Base-by-base conservation (phyloP, 2,329 filamentous ascomycete genomes). In the Penicillium sp. region DNA sequence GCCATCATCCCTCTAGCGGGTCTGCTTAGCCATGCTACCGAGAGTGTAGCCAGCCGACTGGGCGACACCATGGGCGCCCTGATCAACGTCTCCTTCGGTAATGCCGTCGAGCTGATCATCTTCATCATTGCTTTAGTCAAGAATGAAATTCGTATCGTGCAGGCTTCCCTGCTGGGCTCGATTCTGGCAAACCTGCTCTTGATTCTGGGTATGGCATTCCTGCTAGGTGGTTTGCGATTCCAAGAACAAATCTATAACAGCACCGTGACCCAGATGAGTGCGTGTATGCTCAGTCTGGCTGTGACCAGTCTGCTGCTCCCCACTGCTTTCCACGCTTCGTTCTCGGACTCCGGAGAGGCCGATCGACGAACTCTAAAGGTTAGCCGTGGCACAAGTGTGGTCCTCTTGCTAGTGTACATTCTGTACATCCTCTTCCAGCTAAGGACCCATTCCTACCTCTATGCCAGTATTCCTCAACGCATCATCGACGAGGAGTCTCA, bases 221-320 rank as follows among this genome's bases (percentile, higher is more conserved):
- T 96, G 55, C 79, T 96, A 26, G 93, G 93, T 71, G 93, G 93
- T 65, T 80, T 97, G 57, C 88, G 92, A 64, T 97, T 87, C 76
- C 89, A 90, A 74, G 93, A 97, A 80, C 93, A 97, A 86, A 89
- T 97, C 64, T 97, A 97, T 80, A 97, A 97, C 79, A 95, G 88
- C 78, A 97, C 92, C 25, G 92, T 97, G 60, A 97, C 93, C 0
- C 93, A 97, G 75, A 97, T 97, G 92, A 97, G 92, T 74, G 93
- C 93, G 55, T 96, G 92, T 79, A 83, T 97, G 69, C 85, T 97
- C 68, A 96, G 92, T 81, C 78, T 97, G 76, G 93, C 91, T 72
- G 93, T 96, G 62, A 93, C 92, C 78, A 97, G 93, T 80, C 82
- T 97, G 25, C 84, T 97, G 28, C 79, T 97, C 13, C 93, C 93